A percentile compares a stretch with the other conserved stretches of the same genome.
phyloP scores from a whole-genome alignment of 2,329 filamentous ascomycete species.

The Blastomyces silverae region DNA sequence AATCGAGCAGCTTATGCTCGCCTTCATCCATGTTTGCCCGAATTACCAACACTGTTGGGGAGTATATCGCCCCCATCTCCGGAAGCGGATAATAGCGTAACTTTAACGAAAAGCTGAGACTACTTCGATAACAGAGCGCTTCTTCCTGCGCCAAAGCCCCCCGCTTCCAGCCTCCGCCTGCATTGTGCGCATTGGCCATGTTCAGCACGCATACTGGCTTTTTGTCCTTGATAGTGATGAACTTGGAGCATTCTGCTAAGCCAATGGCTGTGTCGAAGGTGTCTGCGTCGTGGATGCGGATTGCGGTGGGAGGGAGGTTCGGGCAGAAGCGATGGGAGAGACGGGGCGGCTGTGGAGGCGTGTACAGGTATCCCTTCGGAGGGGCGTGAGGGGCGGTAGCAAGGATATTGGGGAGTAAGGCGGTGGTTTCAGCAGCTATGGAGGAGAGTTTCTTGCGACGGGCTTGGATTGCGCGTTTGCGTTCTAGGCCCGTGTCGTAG shows the following conservation, averaged over 20 bases:
- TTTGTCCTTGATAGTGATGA: slow-evolving; percentile 26
- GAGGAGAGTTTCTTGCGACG: slow-evolving; percentile 32
- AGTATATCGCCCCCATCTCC: slow-evolving; percentile 50
- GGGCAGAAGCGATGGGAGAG: slow-evolving; percentile 44
- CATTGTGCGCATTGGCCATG: slow-evolving; percentile 52
- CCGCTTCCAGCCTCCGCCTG: slow-evolving; percentile 59
- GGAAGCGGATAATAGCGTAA: slow-evolving; percentile 49
- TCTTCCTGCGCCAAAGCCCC: slow-evolving; percentile 63
- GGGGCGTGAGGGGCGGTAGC: slow-evolving; percentile 39
- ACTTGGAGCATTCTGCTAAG: slow-evolving; percentile 26
- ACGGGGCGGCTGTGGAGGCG: slow-evolving; percentile 33
- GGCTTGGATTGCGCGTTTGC: slow-evolving; percentile 9
- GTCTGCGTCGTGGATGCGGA: slow-evolving; percentile 53
- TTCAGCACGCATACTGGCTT: slow-evolving; percentile 56
- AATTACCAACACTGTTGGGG: slow-evolving; percentile 54
- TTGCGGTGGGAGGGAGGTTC: slow-evolving; percentile 27
- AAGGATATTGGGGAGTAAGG: slow-evolving; percentile 45
- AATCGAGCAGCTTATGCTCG: slow-evolving; percentile 45
- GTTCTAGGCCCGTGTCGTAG: slow-evolving; percentile 6
- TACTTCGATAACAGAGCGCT: slow-evolving; percentile 58
- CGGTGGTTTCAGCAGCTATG: slow-evolving; percentile 45
- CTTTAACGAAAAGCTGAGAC: slow-evolving; percentile 37
- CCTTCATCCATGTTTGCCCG: slow-evolving; percentile 43
- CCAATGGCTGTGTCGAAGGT: slow-evolving; percentile 52
- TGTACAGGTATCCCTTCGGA: slow-evolving; percentile 36